Evolutionary conservation across 2,329 filamentous ascomycete species (phyloP).

Genomic region (Penicillium sp.): DNA sequence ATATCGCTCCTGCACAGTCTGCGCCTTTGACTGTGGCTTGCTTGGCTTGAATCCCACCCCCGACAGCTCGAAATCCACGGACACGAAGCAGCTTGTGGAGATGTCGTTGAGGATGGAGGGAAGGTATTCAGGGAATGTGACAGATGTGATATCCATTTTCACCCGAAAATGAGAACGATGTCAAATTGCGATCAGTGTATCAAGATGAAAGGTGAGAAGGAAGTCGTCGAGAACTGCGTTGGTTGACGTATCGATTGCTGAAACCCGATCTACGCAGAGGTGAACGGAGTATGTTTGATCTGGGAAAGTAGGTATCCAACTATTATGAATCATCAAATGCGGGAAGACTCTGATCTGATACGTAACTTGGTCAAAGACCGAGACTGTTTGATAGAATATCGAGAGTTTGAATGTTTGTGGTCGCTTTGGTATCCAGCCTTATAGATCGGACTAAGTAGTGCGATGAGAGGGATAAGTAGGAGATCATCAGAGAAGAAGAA

Average conservation of each 20-base stretch:
- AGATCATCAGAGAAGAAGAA: not conserved
- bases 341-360: not conserved
- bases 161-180: not conserved
- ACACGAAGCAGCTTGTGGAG: constrained; percentile 59
- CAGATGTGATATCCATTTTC: constrained; percentile 57
- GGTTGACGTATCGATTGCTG: not conserved
- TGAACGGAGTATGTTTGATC: not conserved
- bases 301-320: not conserved
- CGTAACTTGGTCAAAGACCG: not conserved
- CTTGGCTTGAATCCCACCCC: constrained; percentile 54
- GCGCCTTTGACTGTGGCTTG: constrained; percentile 41
- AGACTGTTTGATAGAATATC: not conserved
- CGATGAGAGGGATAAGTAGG: not conserved
- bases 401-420: not conserved
- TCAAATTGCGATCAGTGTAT: not conserved
- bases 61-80: constrained; percentile 66
- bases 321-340: not conserved
- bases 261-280: not conserved
- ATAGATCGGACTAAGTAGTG: not conserved
- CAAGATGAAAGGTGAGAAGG: not conserved
- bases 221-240: not conserved
- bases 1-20: constrained; percentile 61
- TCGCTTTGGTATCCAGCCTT: not conserved
- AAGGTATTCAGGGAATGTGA: constrained; percentile 52
- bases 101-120: constrained; percentile 59